Evolutionary conservation across 176 grass and related monocot genomes (phyloP).

Genomic region (Aegilops longissima): DNA sequence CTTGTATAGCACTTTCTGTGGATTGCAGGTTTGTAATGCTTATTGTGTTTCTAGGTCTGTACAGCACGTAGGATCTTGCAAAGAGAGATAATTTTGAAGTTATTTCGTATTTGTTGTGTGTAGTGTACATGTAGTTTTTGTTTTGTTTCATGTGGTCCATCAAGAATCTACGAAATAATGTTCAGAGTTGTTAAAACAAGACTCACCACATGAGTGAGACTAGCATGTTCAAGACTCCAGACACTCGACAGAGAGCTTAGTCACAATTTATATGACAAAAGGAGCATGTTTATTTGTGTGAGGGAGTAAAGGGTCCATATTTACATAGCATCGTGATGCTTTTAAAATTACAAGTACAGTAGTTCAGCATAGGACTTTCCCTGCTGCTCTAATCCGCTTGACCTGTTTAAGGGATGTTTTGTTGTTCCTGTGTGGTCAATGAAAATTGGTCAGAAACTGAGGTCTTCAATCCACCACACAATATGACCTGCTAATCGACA

Average conservation of each 20-base stretch:
- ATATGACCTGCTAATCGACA: too few species aligned
- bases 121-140: too few species aligned
- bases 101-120: too few species aligned
- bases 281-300: background rate
- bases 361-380: background rate
- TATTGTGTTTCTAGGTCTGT: too few species aligned
- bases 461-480: too few species aligned
- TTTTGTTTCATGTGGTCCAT: conserved; percentile 37
- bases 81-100: too few species aligned
- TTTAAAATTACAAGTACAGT: background rate
- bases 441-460: conserved; percentile 28
- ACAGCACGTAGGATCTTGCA: too few species aligned
- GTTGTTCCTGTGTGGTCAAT: conserved; percentile 85
- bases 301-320: background rate
- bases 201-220: background rate
- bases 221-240: background rate
- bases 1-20: too few species aligned
- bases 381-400: conserved; percentile 48
- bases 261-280: background rate
- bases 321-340: conserved; percentile 5
- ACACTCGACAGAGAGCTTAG: conserved; percentile 17
- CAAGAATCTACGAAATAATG: conserved; percentile 61
- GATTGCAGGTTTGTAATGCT: too few species aligned
- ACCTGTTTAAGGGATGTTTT: conserved; percentile 86
- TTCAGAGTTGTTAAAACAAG: conserved; percentile 21